phyloP scores from a whole-genome alignment of 257 asterid species.

The Ocimum tenuiflorum region DNA sequence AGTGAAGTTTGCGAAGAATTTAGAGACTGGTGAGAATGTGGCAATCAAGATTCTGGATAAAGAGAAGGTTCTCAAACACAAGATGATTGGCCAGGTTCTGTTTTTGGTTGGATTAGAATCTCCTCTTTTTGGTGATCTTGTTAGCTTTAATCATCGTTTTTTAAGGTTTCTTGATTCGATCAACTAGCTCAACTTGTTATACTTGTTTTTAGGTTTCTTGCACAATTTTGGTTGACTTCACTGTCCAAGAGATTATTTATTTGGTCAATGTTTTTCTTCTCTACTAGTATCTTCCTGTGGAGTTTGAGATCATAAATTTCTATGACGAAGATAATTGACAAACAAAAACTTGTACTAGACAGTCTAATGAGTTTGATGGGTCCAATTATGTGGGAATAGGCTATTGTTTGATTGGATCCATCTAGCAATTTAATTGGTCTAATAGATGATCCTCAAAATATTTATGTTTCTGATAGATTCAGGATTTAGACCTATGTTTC shows the following conservation, averaged over 20 bases:
- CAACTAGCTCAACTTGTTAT: neutral
- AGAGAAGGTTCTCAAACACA: slow-evolving; percentile 83
- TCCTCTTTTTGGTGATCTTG: neutral
- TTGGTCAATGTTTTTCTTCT: no score
- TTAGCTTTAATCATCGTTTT: no score
- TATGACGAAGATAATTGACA: no score
- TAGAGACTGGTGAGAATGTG: slow-evolving; percentile 67
- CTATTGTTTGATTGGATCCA: no score
- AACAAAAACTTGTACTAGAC: no score
- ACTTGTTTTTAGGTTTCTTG: neutral
- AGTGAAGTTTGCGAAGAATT: slow-evolving; percentile 84
- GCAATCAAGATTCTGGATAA: slow-evolving; percentile 95
- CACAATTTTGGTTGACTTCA: neutral
- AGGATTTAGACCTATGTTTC: neutral
- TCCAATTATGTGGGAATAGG: neutral
- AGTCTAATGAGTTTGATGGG: no score
- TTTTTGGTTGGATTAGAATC: neutral
- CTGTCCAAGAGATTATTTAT: no score
- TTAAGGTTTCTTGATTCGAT: neutral
- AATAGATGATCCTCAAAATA: no score
- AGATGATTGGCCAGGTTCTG: slow-evolving; percentile 84
- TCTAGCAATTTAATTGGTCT: no score
- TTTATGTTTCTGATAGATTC: no score
- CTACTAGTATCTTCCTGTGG: neutral
- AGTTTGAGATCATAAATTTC: neutral